These are phyloP conservation scores for Pycnococcus provasolii DNA, from an alignment of 139 green algal species.

Conservation along the genomic window DNA sequence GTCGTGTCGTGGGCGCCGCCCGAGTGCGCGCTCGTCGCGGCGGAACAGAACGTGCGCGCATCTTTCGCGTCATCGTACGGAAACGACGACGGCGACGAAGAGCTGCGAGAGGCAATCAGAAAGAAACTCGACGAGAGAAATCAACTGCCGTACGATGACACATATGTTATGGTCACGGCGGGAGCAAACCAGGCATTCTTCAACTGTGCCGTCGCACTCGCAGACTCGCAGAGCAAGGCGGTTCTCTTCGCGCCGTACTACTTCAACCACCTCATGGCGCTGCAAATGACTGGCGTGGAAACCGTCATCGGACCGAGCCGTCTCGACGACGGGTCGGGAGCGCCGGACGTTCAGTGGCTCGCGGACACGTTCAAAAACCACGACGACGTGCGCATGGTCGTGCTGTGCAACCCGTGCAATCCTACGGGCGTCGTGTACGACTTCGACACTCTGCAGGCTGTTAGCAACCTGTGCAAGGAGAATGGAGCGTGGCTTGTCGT, in stretches of 20 bases:
- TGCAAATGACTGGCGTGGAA: slow-evolving; percentile 38
- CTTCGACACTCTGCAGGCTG: slow-evolving; percentile 44
- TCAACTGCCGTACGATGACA: slow-evolving; percentile 36
- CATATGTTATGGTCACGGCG: slow-evolving; percentile 78
- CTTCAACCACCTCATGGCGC: slow-evolving; percentile 90
- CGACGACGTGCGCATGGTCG: slow-evolving; percentile 46
- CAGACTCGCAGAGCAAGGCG: slow-evolving; percentile 50
- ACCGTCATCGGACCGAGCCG: neutral
- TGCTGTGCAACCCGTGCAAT: slow-evolving; percentile 77
- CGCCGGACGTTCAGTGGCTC: neutral
- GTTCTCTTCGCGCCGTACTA: slow-evolving; percentile 89
- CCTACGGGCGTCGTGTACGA: slow-evolving; percentile 70
- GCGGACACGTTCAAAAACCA: slow-evolving; percentile 4
- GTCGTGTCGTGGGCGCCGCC: slow-evolving; percentile 75
- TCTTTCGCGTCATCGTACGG: slow-evolving; percentile 19
- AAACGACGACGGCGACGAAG: slow-evolving; percentile 48
- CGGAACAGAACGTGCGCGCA: slow-evolving; percentile 21
- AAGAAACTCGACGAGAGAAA: slow-evolving; percentile 65
- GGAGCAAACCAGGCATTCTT: slow-evolving; percentile 81
- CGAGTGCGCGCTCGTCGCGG: slow-evolving; percentile 40
- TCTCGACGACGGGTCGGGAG: slow-evolving; percentile 50
- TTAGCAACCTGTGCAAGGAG: slow-evolving; percentile 42
- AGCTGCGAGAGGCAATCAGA: slow-evolving; percentile 54
- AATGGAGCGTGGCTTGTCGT: slow-evolving; percentile 73
- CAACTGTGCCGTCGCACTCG: slow-evolving; percentile 68